phyloP scores from a whole-genome alignment of 805 yeast species.

The Millerozyma miso region DNA sequence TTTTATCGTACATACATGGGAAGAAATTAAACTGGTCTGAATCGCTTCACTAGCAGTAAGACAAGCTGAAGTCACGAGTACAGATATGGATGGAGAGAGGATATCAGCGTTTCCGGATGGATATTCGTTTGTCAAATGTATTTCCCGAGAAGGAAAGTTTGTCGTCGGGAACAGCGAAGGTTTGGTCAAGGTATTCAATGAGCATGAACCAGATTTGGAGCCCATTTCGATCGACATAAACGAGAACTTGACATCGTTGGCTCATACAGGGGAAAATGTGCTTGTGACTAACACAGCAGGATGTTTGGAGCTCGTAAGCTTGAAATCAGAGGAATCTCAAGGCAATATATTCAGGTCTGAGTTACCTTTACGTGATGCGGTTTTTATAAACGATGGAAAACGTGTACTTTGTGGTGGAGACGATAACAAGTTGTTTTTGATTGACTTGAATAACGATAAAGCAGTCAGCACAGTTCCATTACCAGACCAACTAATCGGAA shows the following conservation, averaged over 20 bases:
- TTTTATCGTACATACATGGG: not conserved
- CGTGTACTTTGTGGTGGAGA: slow-evolving; percentile 63
- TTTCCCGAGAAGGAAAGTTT: slow-evolving; percentile 23
- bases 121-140: slow-evolving; percentile 29
- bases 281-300: slow-evolving; percentile 41
- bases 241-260: slow-evolving; percentile 43
- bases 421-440: slow-evolving; percentile 50
- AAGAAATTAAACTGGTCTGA: not conserved
- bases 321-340: slow-evolving; percentile 21
- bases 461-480: slow-evolving; percentile 27
- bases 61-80: not conserved
- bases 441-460: slow-evolving; percentile 36
- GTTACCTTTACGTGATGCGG: slow-evolving; percentile 47
- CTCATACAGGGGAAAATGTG: slow-evolving; percentile 13
- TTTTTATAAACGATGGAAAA: slow-evolving; percentile 58
- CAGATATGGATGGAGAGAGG: slow-evolving; percentile 20
- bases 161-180: slow-evolving; percentile 55
- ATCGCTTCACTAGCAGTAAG: not conserved
- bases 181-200: slow-evolving; percentile 47
- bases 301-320: slow-evolving; percentile 37
- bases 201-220: slow-evolving; percentile 49
- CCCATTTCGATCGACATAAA: slow-evolving; percentile 55
- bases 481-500: slow-evolving; percentile 53
- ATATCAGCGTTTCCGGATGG: slow-evolving; percentile 42
- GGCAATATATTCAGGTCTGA: slow-evolving; percentile 42